Percentiles rank a stretch among this genome's conserved stretches.
phyloP scores from a whole-genome alignment of 2,329 filamentous ascomycete genomes.

The Fusarium luffae region DNA sequence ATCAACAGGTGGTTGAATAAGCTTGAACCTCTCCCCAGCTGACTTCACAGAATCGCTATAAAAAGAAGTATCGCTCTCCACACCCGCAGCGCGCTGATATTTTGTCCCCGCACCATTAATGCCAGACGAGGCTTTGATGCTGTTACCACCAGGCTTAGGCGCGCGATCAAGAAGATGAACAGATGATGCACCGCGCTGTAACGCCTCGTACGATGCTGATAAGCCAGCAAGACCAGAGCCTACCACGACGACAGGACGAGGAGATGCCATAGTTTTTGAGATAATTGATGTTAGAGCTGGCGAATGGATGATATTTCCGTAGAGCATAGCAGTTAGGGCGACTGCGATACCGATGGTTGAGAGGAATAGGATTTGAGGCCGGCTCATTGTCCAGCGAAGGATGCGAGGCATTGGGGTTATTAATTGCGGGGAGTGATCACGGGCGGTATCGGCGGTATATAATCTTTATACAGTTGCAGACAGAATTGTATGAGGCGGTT shows the following conservation, averaged over 20 bases:
- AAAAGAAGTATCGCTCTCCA: slow-evolving; percentile 56
- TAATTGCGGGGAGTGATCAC: slow-evolving; percentile 17
- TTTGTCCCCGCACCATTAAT: slow-evolving; percentile 71
- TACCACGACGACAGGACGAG: slow-evolving; percentile 65
- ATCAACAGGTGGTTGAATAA: slow-evolving; percentile 40
- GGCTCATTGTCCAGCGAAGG: slow-evolving; percentile 46
- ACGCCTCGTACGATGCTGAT: slow-evolving; percentile 66
- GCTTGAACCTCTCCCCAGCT: slow-evolving; percentile 58
- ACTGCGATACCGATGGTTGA: slow-evolving; percentile 45
- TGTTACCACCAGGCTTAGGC: slow-evolving; percentile 70
- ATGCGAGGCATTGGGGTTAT: slow-evolving; percentile 43
- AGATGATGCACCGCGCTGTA: slow-evolving; percentile 58
- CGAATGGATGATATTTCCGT: slow-evolving; percentile 40
- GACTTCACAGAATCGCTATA: slow-evolving; percentile 67
- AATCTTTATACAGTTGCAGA: slow-evolving; percentile 27
- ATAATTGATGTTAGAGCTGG: slow-evolving; percentile 37
- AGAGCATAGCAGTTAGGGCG: slow-evolving; percentile 47
- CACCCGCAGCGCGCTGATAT: slow-evolving; percentile 60
- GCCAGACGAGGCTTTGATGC: slow-evolving; percentile 74
- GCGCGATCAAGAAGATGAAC: slow-evolving; percentile 70
- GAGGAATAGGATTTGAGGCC: slow-evolving; percentile 43
- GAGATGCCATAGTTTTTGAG: slow-evolving; percentile 42
- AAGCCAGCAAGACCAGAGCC: slow-evolving; percentile 73
- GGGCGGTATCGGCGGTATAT: slow-evolving; percentile 38
- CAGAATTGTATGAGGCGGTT: not conserved